These are phyloP conservation scores for Sporothrix curviconia DNA, from an alignment of 2,329 filamentous ascomycete species.

Conservation along the genomic window DNA sequence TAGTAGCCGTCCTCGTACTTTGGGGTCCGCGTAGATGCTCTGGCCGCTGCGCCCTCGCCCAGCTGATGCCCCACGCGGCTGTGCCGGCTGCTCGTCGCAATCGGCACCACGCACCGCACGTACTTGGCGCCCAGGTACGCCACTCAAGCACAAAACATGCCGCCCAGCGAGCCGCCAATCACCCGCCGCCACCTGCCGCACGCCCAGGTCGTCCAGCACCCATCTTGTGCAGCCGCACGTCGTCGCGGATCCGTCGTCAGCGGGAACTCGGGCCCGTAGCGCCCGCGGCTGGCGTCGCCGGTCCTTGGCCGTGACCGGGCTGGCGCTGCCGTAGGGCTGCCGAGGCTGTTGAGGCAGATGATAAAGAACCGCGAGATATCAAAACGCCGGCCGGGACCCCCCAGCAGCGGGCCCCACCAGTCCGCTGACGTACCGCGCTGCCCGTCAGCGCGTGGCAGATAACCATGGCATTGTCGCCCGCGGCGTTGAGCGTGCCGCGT, in stretches of 20 bases:
- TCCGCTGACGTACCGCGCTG: constrained; percentile 76
- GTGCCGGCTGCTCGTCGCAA: constrained; percentile 77
- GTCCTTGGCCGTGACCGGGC: constrained; percentile 81
- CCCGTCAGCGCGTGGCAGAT: constrained; percentile 82
- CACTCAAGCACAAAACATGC: constrained; percentile 89
- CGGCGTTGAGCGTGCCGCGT: constrained; percentile 52
- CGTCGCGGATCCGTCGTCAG: constrained; percentile 90
- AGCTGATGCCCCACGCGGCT: constrained; percentile 88
- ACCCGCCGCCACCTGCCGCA: constrained; percentile 72
- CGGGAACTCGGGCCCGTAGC: constrained; percentile 93
- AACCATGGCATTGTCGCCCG: constrained; percentile 62
- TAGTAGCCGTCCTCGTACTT: constrained; percentile 98
- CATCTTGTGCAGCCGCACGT: constrained; percentile 84
- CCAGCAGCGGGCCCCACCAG: constrained; percentile 82
- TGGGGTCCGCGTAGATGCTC: constrained; percentile 95
- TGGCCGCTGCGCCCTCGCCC: constrained; percentile 84
- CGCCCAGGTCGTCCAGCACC: constrained; percentile 73
- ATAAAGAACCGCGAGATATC: constrained; percentile 79
- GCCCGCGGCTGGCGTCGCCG: constrained; percentile 65
- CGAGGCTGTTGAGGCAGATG: constrained; percentile 78
- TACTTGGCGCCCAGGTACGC: constrained; percentile 86
- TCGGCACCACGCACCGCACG: constrained; percentile 71
- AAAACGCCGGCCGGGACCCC: constrained; percentile 70
- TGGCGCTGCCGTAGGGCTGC: constrained; percentile 85
- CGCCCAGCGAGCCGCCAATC: constrained; percentile 77